Evolutionary conservation across 2,329 filamentous ascomycete species (phyloP), one percentile per base, ranked within the genome.

Genomic region (Colletotrichum plurivorum): DNA sequence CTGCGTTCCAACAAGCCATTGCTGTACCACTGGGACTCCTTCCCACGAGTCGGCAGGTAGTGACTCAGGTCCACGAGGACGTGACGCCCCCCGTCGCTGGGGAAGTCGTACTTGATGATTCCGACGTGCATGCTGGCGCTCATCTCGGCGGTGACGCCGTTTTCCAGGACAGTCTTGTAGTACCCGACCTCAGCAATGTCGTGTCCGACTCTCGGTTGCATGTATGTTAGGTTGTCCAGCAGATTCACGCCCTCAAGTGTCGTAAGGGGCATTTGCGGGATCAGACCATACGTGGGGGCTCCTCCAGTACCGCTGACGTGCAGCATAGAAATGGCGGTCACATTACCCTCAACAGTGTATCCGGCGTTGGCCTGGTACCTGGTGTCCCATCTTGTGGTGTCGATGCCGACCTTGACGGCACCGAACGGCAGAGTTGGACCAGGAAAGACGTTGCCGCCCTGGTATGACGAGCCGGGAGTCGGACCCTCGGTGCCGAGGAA

Each of bases 221-320:
- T 88, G 80, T 82, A 82, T 1, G 81, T 82, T 2, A 67, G 78
- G 16, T 89, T 84, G 72, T 88, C 85, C 2, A 83, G 79, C 10
- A 89, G 75, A 67, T 78, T 80, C 48, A 86, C 76, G 6, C 77
- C 75, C 1, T 84, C 82, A 2, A 85, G 69, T 1, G 71, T 77
- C 3, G 76, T 78, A 9, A 87, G 75, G 0, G 84, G 85, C 75
- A 87, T 80, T 68, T 86, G 85, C 0, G 84, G 79, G 43, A 87
- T 82, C 5, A 89, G 80, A 0, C 88, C 88, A 66, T 90, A 90
- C 65, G 88, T 90, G 0, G 88, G 86, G 10, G 84, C 84, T 1
- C 88, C 88, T 15, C 88, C 88, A 0, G 87, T 90, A 0, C 87
- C 87, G 61, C 82, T 84, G 69, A 87, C 86, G 66, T 89, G 86